phyloP scores from a whole-genome alignment of 371 early-diverging fungal species.

The Rhizopus stolonifer region DNA sequence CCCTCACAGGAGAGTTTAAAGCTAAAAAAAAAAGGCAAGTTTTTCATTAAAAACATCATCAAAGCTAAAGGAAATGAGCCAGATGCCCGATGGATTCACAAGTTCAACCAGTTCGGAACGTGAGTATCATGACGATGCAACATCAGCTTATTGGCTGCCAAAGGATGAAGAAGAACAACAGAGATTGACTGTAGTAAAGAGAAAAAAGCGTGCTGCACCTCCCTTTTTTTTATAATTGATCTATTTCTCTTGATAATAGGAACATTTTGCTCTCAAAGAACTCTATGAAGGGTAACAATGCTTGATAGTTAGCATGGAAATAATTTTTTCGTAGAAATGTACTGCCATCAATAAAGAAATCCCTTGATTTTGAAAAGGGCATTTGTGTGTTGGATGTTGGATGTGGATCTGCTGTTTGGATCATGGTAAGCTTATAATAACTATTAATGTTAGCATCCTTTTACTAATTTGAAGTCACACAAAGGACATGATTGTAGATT shows the following conservation, averaged over 20 bases:
- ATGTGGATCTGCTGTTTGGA: slow-evolving; percentile 40
- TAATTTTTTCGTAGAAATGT: slow-evolving; percentile 7
- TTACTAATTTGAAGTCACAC: background rate
- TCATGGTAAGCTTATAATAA: slow-evolving; percentile 32
- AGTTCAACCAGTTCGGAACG: too few species aligned
- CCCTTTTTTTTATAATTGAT: too few species aligned
- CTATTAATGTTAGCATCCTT: background rate
- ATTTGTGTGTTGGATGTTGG: slow-evolving; percentile 33
- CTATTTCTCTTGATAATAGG: slow-evolving; percentile 1
- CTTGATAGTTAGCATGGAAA: background rate
- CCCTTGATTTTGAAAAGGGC: slow-evolving; percentile 6
- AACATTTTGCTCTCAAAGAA: slow-evolving; percentile 19
- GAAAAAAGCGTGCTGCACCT: background rate
- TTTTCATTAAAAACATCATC: too few species aligned
- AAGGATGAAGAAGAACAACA: background rate
- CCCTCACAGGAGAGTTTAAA: too few species aligned
- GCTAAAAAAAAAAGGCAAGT: too few species aligned
- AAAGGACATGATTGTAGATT: slow-evolving; percentile 19
- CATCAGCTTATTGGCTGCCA: background rate
- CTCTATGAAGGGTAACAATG: slow-evolving; percentile 14
- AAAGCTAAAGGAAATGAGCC: too few species aligned
- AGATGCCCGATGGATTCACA: too few species aligned
- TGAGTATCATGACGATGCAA: too few species aligned
- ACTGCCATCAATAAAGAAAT: background rate
- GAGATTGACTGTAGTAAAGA: background rate